These are phyloP conservation scores for Termitomyces sp. DNA, from an alignment of 768 basidiomycete species.

Conservation along the genomic window DNA sequence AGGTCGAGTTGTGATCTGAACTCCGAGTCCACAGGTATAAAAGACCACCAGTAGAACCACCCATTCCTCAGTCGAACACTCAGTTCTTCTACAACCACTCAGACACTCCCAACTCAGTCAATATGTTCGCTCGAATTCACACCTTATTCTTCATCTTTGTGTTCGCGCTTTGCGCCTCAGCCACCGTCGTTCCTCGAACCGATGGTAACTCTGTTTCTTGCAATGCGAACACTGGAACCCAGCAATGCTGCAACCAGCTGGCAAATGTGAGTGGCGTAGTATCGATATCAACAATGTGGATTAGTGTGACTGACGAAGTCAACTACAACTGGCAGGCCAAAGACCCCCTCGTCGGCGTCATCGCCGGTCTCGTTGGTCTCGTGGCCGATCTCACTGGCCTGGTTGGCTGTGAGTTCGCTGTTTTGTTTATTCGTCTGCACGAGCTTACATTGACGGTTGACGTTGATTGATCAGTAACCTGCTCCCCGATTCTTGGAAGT, in stretches of 20 bases:
- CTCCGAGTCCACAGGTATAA: not conserved
- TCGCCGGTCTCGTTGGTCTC: not conserved
- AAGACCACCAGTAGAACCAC: not conserved
- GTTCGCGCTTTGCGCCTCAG: slow-evolving; percentile 10
- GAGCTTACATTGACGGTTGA: not conserved
- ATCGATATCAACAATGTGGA: not conserved
- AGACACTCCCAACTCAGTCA: too few species aligned
- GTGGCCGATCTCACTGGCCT: not conserved
- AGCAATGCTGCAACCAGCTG: slow-evolving; percentile 6
- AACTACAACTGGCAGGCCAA: not conserved
- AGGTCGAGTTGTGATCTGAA: too few species aligned
- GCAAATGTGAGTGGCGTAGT: not conserved
- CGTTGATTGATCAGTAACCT: slow-evolving; percentile 7
- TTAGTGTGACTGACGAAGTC: not conserved
- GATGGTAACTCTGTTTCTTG: not conserved
- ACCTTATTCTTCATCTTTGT: slow-evolving; percentile 9
- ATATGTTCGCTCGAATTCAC: slow-evolving; percentile 12
- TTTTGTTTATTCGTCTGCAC: not conserved
- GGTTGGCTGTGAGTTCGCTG: slow-evolving; percentile 11
- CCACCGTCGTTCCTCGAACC: slow-evolving; percentile 3
- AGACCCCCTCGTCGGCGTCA: slow-evolving; percentile 1
- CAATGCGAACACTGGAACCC: slow-evolving; percentile 7
- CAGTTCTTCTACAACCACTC: slow-evolving; percentile 4
- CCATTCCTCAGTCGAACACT: not conserved
- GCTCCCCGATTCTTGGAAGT: slow-evolving; percentile 10